Base-by-base conservation (phyloP, 1,139 yeast genomes). In the Saccharomyces pastorianus region DNA sequence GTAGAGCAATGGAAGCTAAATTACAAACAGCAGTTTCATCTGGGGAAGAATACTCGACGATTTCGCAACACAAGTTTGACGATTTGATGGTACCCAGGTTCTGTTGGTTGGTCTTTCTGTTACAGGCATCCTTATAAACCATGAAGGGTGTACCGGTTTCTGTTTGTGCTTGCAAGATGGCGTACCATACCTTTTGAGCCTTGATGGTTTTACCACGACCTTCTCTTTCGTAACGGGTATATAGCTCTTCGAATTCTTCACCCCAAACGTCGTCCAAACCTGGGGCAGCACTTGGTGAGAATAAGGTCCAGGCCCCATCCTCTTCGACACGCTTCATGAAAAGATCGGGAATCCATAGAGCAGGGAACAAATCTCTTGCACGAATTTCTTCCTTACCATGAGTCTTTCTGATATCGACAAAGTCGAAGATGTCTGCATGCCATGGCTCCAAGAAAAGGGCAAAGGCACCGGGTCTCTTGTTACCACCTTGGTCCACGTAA, bases 401-500 rank as follows among this genome's bases (percentile, higher is more conserved):
- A 70, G 88, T 88, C 74, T 88, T 88, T 72, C 95, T 82, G 62
- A 88, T 80, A 62, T 88, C 95, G 54, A 88, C 75, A 67, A 88
- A 85, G 57, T 88, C 96, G 68, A 87, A 84, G 55, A 88, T 80
- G 68, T 88, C 96, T 26, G 88, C 81, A 67, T 88, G 96, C 96
- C 96, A 88, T 61, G 96, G 96, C 73, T 88, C 96, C 56, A 88
- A 76, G 71, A 88, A 88, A 55, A 88, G 74, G 47, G 96, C 96
- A 71, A 88, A 86, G n/a, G 96, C 96, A 66, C 96, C 96, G 2
- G 96, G 96, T 68, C 96, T 82, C 72, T 89, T 89, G 76, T 88
- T 88, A 64, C 96, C 96, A 69, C 96, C 96, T 76, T 88, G 96
- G 65, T 88, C 96, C 51, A 88, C 96, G 64, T 88, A 88, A 68